A percentile compares a stretch with the other conserved stretches of the same genome.
phyloP scores from a whole-genome alignment of 805 yeast species.

The Candida piceae region DNA sequence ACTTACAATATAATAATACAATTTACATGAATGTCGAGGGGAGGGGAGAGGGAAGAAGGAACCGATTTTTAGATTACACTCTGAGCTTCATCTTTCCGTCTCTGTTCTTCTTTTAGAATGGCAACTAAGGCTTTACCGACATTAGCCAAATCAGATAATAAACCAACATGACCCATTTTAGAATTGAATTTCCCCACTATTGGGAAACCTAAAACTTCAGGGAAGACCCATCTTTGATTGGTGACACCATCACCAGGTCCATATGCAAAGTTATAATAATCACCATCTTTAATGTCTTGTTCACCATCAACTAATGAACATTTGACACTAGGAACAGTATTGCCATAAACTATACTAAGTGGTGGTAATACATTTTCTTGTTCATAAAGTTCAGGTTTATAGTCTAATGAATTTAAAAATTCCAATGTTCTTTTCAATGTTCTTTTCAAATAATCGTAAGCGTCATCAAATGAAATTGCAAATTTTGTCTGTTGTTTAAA shows the following conservation, averaged over 20 bases:
- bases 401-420: slow-evolving; percentile 53
- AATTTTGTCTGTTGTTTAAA: slow-evolving; percentile 27
- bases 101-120: slow-evolving; percentile 52
- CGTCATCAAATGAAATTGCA: slow-evolving; percentile 45
- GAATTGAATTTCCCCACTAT: slow-evolving; percentile 64
- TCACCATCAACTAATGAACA: slow-evolving; percentile 63
- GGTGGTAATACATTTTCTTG: slow-evolving; percentile 62
- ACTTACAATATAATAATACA: background rate
- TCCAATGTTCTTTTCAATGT: slow-evolving; percentile 56
- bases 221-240: slow-evolving; percentile 77
- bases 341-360: slow-evolving; percentile 74
- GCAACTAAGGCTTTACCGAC: slow-evolving; percentile 70
- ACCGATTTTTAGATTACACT: no score
- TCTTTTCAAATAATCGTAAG: slow-evolving; percentile 57
- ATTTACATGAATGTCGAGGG: no score
- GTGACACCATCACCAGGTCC: slow-evolving; percentile 96
- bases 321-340: slow-evolving; percentile 77
- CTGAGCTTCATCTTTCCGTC: no score
- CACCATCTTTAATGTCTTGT: slow-evolving; percentile 64
- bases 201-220: slow-evolving; percentile 66
- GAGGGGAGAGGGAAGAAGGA: no score
- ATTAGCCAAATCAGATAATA: slow-evolving; percentile 67
- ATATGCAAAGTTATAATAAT: slow-evolving; percentile 70
- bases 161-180: slow-evolving; percentile 69
- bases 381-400: slow-evolving; percentile 33